Evolutionary conservation across 805 yeast species (phyloP), one percentile per base, ranked within the genome.

Genomic region (Candida dajiaensis): DNA sequence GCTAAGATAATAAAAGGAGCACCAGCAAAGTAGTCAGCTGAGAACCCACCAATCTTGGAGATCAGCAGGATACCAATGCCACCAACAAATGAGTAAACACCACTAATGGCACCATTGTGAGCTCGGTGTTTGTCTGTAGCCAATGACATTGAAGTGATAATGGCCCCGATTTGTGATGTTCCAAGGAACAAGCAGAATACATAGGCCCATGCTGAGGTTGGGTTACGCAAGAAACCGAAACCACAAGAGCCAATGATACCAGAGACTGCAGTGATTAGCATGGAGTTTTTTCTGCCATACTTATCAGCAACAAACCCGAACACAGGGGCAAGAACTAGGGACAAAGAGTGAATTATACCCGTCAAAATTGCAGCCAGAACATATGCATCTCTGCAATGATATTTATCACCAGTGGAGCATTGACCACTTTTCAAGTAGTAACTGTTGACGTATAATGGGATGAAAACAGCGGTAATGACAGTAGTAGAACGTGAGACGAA

Each of bases 71-170:
- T 81, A 2, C 92, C 92, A 8, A 80, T 43, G 1, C 87, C 87
- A 16, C 89, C 89, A 52, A 74, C 68, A 45, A 84, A 72, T n/a
- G 83, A 75, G 58, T 80, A 81, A 12, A 81, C 76, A 7, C 92
- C 92, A 42, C 83, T 74, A 37, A 84, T 73, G 3, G 85, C 71
- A n/a, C 89, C 89, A 42, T 77, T 75, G 47, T 72, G 66, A 20
- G 63, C 65, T 29, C 72, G 64, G 26, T 72, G 68, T 35, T 66
- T 63, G 44, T 72, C 76, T 6, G 77, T 72, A 28, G 77, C 72
- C 54, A 83, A 67, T 8, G 87, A 78, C 80, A 83, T 78, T 28
- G 88, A 80, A 20, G 78, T 71, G 41, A 83, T 74, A 31, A 81
- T 75, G 33, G 76, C 71, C 10, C 85, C 84, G 44, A 81, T 78